Percentiles rank a stretch among this genome's conserved stretches.
Evolutionary conservation across 1,284 basidiomycete genomes (phyloP).

Genomic region (Tylopilus sp.): DNA sequence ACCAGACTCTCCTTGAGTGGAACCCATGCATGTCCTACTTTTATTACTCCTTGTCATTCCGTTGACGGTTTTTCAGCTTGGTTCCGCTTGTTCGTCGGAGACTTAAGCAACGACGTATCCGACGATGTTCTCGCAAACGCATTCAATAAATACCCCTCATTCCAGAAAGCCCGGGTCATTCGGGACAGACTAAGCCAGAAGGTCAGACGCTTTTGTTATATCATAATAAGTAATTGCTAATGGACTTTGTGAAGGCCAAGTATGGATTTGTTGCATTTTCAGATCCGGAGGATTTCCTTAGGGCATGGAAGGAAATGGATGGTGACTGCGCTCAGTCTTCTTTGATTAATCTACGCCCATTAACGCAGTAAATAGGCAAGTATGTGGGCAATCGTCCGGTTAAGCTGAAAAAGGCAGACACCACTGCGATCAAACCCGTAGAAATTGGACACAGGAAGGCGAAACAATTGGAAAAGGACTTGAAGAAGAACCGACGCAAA

Average conservation of each 20-base stretch:
- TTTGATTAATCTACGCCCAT: slow-evolving; percentile 5
- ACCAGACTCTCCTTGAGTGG: slow-evolving; percentile 96
- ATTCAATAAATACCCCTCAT: slow-evolving; percentile 88
- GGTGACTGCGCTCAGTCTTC: slow-evolving; percentile 47
- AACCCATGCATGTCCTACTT: slow-evolving; percentile 72
- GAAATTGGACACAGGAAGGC: slow-evolving; percentile 91
- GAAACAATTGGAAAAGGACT: slow-evolving; percentile 69
- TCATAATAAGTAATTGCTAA: not conserved
- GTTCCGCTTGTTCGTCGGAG: slow-evolving; percentile 97
- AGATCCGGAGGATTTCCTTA: slow-evolving; percentile 97
- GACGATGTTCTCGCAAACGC: slow-evolving; percentile 91
- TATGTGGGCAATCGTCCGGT: slow-evolving; percentile 95
- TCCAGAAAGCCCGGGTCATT: slow-evolving; percentile 92
- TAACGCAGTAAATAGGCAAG: slow-evolving; percentile 60
- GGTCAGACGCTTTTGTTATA: slow-evolving; percentile 39
- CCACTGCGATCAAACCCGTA: slow-evolving; percentile 79
- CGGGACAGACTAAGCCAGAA: slow-evolving; percentile 87
- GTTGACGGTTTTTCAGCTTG: slow-evolving; percentile 57
- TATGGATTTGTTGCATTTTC: slow-evolving; percentile 98
- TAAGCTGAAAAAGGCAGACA: slow-evolving; percentile 84
- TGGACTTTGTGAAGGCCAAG: slow-evolving; percentile 62
- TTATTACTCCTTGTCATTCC: not conserved
- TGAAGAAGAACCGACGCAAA: slow-evolving; percentile 77
- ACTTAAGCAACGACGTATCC: slow-evolving; percentile 96
- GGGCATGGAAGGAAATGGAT: slow-evolving; percentile 99